These are phyloP conservation scores for Backusella circina DNA, from an alignment of 192 early-diverging fungal genomes.

Conservation along the genomic window DNA sequence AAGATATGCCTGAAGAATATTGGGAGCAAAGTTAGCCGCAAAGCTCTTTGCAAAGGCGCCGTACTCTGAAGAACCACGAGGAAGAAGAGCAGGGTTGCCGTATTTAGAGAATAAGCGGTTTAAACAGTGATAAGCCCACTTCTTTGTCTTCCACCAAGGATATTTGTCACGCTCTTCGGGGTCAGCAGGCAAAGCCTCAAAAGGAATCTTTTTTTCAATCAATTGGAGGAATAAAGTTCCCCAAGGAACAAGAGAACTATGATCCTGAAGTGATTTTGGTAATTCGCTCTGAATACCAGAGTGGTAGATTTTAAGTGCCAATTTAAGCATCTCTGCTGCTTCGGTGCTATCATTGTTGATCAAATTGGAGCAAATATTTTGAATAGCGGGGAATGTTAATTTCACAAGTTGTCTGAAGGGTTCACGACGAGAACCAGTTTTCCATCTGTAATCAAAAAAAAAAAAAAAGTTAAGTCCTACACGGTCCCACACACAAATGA, in stretches of 20 bases:
- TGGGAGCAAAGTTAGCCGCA: conserved; percentile 85
- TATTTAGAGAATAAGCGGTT: conserved; percentile 77
- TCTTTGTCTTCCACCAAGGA: conserved; percentile 91
- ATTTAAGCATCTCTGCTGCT: conserved; percentile 83
- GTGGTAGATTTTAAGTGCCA: conserved; percentile 81
- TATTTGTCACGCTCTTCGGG: conserved; percentile 74
- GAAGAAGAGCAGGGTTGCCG: conserved; percentile 67
- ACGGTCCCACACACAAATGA: neutral
- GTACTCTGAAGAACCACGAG: conserved; percentile 44
- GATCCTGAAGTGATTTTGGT: conserved; percentile 59
- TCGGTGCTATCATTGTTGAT: conserved; percentile 59
- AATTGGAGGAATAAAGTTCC: conserved; percentile 81
- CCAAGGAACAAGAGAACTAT: conserved; percentile 79
- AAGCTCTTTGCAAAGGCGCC: conserved; percentile 78
- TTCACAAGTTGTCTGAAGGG: conserved; percentile 69
- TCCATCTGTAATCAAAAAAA: conserved; percentile 54
- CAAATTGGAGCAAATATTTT: conserved; percentile 69
- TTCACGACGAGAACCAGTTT: conserved; percentile 53
- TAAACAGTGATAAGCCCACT: conserved; percentile 89
- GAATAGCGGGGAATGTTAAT: conserved; percentile 73
- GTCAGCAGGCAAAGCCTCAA: conserved; percentile 52
- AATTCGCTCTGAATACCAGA: conserved; percentile 67
- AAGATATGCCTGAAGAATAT: conserved; percentile 83
- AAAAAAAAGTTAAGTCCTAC: neutral
- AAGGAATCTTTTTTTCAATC: conserved; percentile 62